Evolutionary conservation across 2,329 filamentous ascomycete species (phyloP), one percentile per base, ranked within the genome.

Genomic region (Calycina herbarum): DNA sequence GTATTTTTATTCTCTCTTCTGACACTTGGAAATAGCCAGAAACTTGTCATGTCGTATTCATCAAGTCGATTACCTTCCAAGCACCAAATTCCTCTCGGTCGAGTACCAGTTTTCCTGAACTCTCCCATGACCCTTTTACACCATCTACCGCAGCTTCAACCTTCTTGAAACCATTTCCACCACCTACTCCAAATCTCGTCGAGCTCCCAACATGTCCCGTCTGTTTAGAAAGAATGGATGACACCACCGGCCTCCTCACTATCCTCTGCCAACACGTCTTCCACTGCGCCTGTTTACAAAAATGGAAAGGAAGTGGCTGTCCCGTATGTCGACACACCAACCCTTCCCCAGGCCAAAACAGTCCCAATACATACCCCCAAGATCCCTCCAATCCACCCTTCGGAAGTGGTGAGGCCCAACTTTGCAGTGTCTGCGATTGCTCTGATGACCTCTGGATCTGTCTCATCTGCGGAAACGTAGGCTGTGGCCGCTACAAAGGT

Each of bases 191-290:
- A 1, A 90, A 92, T 60, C 83, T 98, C 1, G 85, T 97, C 63
- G 95, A 99, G 79, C 82, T 99, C 13, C 95, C 95, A 1, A 98
- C 95, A 1, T 99, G 95, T 70, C 94, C 95, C 0, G 95, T 99
- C 10, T 99, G 95, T 71, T 84, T 99, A 5, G 95, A 99, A 77
- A 89, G 94, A 59, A 99, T 99, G 95, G 95, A 99, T 74, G 94
- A 98, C 76, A 97, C 94, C 0, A 96, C 93, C 0, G 95, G 95
- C 0, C 82, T 99, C 2, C 86, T 99, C 75, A 99, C 95, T 0
- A 98, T 98, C 51, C 89, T 96, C 35, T 99, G 95, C 76, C 94
- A 98, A 74, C 95, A 99, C 74, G 93, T 98, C 61, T 99, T 99
- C 76, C 95, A 99, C 77, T 98, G 95, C 76, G 94, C 90, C 1